These are phyloP conservation scores for Neostapfia colusana DNA, from an alignment of 176 grass and related monocot genomes.

Conservation along the genomic window DNA sequence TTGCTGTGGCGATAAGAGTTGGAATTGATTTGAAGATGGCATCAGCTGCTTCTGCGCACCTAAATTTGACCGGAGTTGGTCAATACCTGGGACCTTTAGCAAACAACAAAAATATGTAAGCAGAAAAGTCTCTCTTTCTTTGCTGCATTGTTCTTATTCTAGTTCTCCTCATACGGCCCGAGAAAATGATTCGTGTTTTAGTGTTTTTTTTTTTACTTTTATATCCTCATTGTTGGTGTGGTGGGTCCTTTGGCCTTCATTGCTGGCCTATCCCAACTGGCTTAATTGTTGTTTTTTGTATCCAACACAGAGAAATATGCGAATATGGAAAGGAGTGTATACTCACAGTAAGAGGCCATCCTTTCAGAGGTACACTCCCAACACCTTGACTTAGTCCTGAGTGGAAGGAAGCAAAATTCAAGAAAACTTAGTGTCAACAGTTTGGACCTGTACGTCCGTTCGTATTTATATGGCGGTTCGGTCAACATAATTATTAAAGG, in stretches of 20 bases:
- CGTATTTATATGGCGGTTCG: not conserved
- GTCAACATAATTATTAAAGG: not conserved
- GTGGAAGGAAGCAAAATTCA: conserved; percentile 40
- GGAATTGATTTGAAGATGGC: conserved; percentile 80
- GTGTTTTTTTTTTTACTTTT: not conserved
- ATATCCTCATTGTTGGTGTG: not conserved
- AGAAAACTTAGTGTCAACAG: conserved; percentile 6
- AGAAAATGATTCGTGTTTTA: no score
- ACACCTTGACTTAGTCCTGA: conserved; percentile 88
- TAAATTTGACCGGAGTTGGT: conserved; percentile 79
- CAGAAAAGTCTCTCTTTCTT: not conserved
- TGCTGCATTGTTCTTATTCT: not conserved
- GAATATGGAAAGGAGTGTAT: conserved; percentile 16
- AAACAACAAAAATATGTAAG: conserved; percentile 42
- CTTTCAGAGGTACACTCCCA: conserved; percentile 84
- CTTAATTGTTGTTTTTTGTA: not conserved
- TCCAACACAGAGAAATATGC: conserved; percentile 1
- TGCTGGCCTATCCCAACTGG: not conserved
- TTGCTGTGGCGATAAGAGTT: conserved; percentile 78
- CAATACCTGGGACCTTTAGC: conserved; percentile 77
- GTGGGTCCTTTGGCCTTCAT: not conserved
- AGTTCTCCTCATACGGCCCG: no score
- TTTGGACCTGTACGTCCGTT: not conserved
- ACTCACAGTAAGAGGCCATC: conserved; percentile 93
- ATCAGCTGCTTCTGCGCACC: conserved; percentile 82